Conservation (phyloP, 2,329 filamentous ascomycete genomes). For the Microdochium paspali region DNA sequence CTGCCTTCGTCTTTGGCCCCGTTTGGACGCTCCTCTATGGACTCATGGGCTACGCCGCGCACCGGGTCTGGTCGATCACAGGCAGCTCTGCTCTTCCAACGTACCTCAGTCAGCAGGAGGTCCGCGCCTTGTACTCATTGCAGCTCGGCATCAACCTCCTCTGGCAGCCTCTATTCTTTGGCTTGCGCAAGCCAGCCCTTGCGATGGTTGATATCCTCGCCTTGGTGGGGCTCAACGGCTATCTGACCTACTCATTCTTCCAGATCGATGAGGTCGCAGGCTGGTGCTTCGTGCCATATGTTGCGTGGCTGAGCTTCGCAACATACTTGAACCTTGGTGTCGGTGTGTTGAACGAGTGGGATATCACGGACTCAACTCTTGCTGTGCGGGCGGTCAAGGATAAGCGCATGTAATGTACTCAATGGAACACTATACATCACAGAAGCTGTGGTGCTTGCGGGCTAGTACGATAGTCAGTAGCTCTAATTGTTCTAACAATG, state of each 20-base stretch:
- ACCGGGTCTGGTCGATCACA: constrained; percentile 62
- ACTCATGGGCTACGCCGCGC: constrained; percentile 81
- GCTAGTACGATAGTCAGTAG: too few relatives aligned
- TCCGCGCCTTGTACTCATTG: constrained; percentile 61
- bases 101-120: constrained; percentile 40
- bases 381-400: constrained; percentile 18
- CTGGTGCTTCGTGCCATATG: constrained; percentile 70
- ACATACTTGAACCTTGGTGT: constrained; percentile 70
- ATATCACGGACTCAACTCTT: constrained; percentile 29
- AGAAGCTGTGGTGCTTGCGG: neutral
- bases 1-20: constrained; percentile 52
- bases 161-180: constrained; percentile 93
- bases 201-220: constrained; percentile 69
- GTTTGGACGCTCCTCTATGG: constrained; percentile 60
- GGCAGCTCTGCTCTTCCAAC: constrained; percentile 47
- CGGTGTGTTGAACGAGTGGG: constrained; percentile 61
- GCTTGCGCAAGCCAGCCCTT: constrained; percentile 59
- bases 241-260: constrained; percentile 68
- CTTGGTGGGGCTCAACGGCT: constrained; percentile 62
- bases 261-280: constrained; percentile 63
- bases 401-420: constrained; percentile 13
- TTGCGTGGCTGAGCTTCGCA: constrained; percentile 80
- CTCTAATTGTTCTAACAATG: too few relatives aligned
- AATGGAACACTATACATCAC: too few relatives aligned
- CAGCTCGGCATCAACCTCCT: constrained; percentile 78